phyloP scores from a whole-genome alignment of 139 green algal species.

The Zygnema circumcarinatum region DNA sequence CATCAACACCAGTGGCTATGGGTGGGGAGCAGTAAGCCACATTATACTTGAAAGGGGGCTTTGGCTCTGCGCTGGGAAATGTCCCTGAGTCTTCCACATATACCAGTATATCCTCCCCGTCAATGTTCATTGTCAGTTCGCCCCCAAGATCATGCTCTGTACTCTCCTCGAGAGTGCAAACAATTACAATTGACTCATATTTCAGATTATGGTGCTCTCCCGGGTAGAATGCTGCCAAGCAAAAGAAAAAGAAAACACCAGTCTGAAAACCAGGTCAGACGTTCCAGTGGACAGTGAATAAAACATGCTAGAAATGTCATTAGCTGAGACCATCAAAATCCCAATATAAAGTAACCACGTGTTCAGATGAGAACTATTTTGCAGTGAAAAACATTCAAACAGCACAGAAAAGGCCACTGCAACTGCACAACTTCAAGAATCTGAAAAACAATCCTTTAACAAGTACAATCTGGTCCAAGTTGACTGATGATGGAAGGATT shows the following conservation, averaged over 20 bases:
- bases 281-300: background rate
- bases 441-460: too few species aligned
- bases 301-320: background rate
- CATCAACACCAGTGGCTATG: background rate
- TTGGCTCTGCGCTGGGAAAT: conserved; percentile 22
- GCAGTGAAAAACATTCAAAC: too few species aligned
- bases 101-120: conserved; percentile 4
- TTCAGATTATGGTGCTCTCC: conserved; percentile 45
- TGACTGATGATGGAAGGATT: too few species aligned
- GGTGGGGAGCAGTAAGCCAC: conserved; percentile 49
- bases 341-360: too few species aligned
- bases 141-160: conserved; percentile 33
- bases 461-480: too few species aligned
- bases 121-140: conserved; percentile 9
- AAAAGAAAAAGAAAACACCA: background rate
- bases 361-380: too few species aligned
- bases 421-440: too few species aligned
- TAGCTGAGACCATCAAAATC: too few species aligned
- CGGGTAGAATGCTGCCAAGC: conserved; percentile 25
- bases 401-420: too few species aligned
- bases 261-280: background rate
- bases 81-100: conserved; percentile 9
- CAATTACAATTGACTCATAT: conserved; percentile 44
- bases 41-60: conserved; percentile 19
- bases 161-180: conserved; percentile 15